Evolutionary conservation across 2,329 filamentous ascomycete species (phyloP).

Genomic region (Juglanconis juglandina): DNA sequence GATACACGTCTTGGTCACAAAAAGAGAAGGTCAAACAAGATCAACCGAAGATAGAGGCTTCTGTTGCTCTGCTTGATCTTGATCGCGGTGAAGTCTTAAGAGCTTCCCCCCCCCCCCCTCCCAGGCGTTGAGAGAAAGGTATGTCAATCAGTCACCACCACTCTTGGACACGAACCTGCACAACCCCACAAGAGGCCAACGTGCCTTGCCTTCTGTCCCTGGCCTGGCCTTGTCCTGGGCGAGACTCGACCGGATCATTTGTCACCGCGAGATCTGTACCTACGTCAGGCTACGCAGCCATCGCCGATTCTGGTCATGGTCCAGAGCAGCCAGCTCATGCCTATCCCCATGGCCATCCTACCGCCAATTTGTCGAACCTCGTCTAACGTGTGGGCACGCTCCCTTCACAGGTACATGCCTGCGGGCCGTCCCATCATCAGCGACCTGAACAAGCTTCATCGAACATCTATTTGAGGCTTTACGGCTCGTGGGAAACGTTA

Average conservation of each 20-base stretch:
- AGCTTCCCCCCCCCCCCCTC: too few species aligned
- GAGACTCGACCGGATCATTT: background rate
- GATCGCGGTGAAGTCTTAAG: slow-evolving; percentile 18
- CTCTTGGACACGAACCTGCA: background rate
- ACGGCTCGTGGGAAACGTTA: slow-evolving; percentile 60
- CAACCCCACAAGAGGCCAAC: slow-evolving; percentile 7
- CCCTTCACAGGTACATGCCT: slow-evolving; percentile 43
- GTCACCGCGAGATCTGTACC: background rate
- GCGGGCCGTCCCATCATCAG: slow-evolving; percentile 31
- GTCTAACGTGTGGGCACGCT: slow-evolving; percentile 27
- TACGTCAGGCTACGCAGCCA: background rate
- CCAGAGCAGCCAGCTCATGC: background rate
- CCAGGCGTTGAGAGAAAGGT: slow-evolving; percentile 24
- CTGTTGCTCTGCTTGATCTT: slow-evolving; percentile 23
- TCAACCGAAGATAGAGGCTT: background rate
- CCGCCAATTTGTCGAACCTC: background rate
- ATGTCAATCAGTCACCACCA: slow-evolving; percentile 7
- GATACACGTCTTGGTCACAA: slow-evolving; percentile 8
- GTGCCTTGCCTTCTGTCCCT: slow-evolving; percentile 4
- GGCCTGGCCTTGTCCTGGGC: background rate
- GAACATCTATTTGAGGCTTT: slow-evolving; percentile 35
- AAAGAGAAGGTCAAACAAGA: background rate
- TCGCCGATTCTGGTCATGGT: background rate
- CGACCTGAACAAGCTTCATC: slow-evolving; percentile 29
- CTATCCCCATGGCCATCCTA: background rate